A percentile compares a stretch with the other conserved stretches of the same genome.
These are phyloP conservation scores for Spencermartinsiella europaea DNA, from an alignment of 805 yeast species.

Conservation along the genomic window DNA sequence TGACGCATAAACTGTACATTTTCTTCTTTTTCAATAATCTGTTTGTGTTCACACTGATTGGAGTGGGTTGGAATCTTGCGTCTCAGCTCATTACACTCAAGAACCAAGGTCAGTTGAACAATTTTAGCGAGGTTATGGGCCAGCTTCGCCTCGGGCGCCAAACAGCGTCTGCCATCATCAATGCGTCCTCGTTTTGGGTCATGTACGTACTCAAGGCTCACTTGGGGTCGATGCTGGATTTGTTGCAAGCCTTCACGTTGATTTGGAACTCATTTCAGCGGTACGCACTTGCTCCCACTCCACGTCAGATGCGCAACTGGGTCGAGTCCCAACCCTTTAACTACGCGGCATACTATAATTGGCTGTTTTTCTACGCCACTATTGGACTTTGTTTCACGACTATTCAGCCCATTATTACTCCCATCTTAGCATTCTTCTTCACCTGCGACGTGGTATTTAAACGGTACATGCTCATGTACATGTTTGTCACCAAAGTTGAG, in stretches of 20 bases:
- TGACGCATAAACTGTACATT: slow-evolving; percentile 32
- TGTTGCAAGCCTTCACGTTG: slow-evolving; percentile 29
- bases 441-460: slow-evolving; percentile 29
- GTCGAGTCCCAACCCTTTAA: slow-evolving; percentile 33
- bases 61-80: slow-evolving; percentile 35
- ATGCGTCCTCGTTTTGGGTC: slow-evolving; percentile 38
- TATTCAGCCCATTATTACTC: slow-evolving; percentile 35
- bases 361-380: slow-evolving; percentile 32
- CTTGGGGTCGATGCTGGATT: slow-evolving; percentile 28
- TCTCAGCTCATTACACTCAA: slow-evolving; percentile 27
- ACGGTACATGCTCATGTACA: slow-evolving; percentile 33
- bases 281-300: slow-evolving; percentile 29
- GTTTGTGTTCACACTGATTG: slow-evolving; percentile 34
- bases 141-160: slow-evolving; percentile 29
- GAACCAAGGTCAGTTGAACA: slow-evolving; percentile 11
- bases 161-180: slow-evolving; percentile 33
- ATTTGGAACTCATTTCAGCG: slow-evolving; percentile 23
- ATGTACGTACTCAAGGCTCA: slow-evolving; percentile 33
- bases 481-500: slow-evolving; percentile 34
- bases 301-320: slow-evolving; percentile 29
- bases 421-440: slow-evolving; percentile 30
- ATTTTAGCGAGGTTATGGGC: slow-evolving; percentile 26
- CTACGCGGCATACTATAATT: slow-evolving; percentile 31
- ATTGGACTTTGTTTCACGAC: slow-evolving; percentile 35
- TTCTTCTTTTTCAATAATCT: slow-evolving; percentile 37